These are phyloP conservation scores for Coemansia sp. DNA, from an alignment of 192 early-diverging fungal species.

Conservation along the genomic window DNA sequence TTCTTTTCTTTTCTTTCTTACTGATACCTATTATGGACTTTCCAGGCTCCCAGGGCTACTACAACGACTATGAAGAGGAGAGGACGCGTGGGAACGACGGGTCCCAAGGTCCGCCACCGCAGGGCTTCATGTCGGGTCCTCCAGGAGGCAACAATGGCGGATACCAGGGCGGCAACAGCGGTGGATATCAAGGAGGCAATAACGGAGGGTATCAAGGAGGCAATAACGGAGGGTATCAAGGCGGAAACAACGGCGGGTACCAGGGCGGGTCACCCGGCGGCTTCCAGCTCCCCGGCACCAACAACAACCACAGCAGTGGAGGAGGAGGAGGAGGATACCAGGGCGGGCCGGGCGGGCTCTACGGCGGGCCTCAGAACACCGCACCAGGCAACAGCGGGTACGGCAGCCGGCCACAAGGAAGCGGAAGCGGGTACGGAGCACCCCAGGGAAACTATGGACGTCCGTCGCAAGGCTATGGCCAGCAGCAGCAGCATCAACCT, in stretches of 20 bases:
- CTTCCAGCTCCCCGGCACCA: background rate
- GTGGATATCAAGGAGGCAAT: background rate
- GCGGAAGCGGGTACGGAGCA: background rate
- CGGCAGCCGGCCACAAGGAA: background rate
- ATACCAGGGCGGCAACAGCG: background rate
- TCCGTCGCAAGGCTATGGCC: background rate
- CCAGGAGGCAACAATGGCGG: background rate
- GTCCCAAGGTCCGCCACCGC: background rate
- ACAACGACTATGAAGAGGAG: slow-evolving; percentile 10
- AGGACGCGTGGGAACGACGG: slow-evolving; percentile 6
- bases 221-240: background rate
- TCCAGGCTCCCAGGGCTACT: slow-evolving; percentile 13
- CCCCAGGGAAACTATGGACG: background rate
- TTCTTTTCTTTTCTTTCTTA: background rate
- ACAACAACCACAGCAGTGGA: too few species aligned
- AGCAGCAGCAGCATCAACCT: background rate
- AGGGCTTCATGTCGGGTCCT: background rate
- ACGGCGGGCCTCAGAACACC: too few species aligned
- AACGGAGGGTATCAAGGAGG: background rate
- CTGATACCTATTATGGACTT: slow-evolving; percentile 13
- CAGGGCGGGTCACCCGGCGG: background rate
- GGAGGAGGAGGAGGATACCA: too few species aligned
- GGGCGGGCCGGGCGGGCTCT: too few species aligned
- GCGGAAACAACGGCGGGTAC: background rate
- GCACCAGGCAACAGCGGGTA: background rate